A percentile compares a stretch with the other conserved stretches of the same genome.
These are phyloP conservation scores for Hypoxylon sp. DNA, from an alignment of 2,329 filamentous ascomycete species.

Conservation along the genomic window DNA sequence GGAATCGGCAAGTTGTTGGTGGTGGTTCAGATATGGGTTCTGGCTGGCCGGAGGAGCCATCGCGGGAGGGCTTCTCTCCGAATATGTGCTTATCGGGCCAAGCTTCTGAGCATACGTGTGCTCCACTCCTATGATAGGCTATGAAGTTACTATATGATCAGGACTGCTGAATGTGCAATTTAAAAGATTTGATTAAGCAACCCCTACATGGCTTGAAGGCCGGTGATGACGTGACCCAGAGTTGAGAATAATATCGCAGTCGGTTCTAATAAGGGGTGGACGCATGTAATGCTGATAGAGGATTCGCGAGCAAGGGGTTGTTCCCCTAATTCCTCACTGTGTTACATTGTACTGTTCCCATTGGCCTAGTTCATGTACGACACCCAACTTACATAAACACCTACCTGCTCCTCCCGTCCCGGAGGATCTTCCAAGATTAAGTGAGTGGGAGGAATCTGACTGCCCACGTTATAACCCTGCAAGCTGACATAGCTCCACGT, in stretches of 20 bases:
- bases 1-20: constrained; percentile 52
- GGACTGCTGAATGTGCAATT: neutral
- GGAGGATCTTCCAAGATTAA: constrained; percentile 10
- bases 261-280: neutral
- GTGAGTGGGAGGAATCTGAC: neutral
- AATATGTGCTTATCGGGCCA: constrained; percentile 35
- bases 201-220: constrained; percentile 8
- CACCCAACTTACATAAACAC: constrained; percentile 23
- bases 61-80: constrained; percentile 47
- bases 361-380: constrained; percentile 1
- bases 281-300: constrained; percentile 19
- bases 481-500: constrained; percentile 22
- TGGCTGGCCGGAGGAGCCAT: constrained; percentile 53
- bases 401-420: constrained; percentile 24
- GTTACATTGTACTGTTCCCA: constrained; percentile 18
- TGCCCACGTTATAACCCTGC: constrained; percentile 1
- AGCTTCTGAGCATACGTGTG: constrained; percentile 11
- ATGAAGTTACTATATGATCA: constrained; percentile 10
- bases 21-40: constrained; percentile 54
- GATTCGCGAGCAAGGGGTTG: constrained; percentile 6
- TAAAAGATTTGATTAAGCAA: neutral
- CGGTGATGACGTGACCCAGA: constrained; percentile 4
- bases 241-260: constrained; percentile 3
- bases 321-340: neutral
- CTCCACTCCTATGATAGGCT: constrained; percentile 6